These are phyloP conservation scores for Candida gigantensis DNA, from an alignment of 1,139 yeast genomes.

Conservation along the genomic window DNA sequence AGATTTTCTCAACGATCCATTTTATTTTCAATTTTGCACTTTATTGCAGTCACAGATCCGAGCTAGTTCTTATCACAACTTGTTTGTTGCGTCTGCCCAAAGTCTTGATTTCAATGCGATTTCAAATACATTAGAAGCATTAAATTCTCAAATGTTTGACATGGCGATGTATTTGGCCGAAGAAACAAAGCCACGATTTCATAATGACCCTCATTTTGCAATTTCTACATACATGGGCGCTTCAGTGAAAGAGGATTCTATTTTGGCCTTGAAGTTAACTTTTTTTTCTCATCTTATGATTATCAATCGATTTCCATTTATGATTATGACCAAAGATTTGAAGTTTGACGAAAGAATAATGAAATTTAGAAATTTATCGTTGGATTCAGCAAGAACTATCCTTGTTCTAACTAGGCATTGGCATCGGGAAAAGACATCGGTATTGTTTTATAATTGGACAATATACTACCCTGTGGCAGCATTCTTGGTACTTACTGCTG, in stretches of 20 bases:
- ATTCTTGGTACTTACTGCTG: constrained; percentile 31
- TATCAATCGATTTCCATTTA: constrained; percentile 36
- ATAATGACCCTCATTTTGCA: constrained; percentile 26
- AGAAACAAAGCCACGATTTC: constrained; percentile 24
- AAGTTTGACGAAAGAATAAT: constrained; percentile 18
- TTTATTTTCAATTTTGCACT: constrained; percentile 17
- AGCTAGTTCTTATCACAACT: constrained; percentile 27
- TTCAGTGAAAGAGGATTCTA: constrained; percentile 16
- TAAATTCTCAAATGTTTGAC: constrained; percentile 24
- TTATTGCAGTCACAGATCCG: constrained; percentile 28
- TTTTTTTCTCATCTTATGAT: constrained; percentile 38
- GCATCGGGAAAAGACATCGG: constrained; percentile 20
- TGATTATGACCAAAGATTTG: constrained; percentile 19
- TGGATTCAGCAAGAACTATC: constrained; percentile 40
- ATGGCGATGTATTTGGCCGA: constrained; percentile 18
- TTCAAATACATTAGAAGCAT: constrained; percentile 18
- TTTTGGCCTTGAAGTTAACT: constrained; percentile 28
- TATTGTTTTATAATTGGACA: constrained; percentile 35
- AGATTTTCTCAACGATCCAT: constrained; percentile 2
- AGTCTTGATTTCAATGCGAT: constrained; percentile 19
- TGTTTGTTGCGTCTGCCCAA: constrained; percentile 32
- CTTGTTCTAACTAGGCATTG: constrained; percentile 26
- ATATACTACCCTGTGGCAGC: constrained; percentile 37
- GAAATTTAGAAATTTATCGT: constrained; percentile 26
- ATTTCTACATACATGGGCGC: constrained; percentile 7